Evolutionary conservation across 768 basidiomycete species (phyloP), one percentile per base, ranked within the genome.

Genomic region (Agaricus subrufescens): DNA sequence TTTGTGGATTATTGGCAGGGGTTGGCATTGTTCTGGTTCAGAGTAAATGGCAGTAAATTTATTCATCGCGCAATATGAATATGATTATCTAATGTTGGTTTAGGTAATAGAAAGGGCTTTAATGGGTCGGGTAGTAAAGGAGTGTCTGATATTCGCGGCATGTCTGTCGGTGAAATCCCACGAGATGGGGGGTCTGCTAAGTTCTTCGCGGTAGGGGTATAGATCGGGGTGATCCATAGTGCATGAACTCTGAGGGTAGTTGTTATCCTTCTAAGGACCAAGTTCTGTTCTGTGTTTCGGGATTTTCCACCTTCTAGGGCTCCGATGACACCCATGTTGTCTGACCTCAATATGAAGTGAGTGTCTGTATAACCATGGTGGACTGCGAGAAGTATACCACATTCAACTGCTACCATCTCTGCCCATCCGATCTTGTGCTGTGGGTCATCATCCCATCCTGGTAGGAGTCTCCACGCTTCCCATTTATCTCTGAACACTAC

Each of bases 281-380:
- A 15, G 27, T 68, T 67, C 0, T 62, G 57, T 38, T 61, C 46
- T 2, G 40, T 37, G 27, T 65, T 67, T 1, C 58, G 29, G 2
- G 62, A 57, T 0, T 59, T 43, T 3, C 66, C 64, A 40, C 63
- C 60, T 11, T 55, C 19, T 1, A 66, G 56, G 2, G 69, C 66
- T 0, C 68, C 66, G 8, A 77, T 67, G 1, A 71, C 65, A 0
- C 70, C 74, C 25, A 62, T 54, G 48, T 78, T 75, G 50, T 77
- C 69, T 0, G 66, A 71, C 9, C 54, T 61, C 0, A 77, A 56
- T 0, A 63, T 14, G 0, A 76, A 8, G n/a, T 74, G 62, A 2
- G 34, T 56, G 25, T 69, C 46, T 0, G 27, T 9, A 19, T 64
- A 55, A 8, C 54, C 58, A 7, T 26, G 9, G 15, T 46, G 39